phyloP scores from a whole-genome alignment of 352 stramenopile genomes.

The Pythium volutum region DNA sequence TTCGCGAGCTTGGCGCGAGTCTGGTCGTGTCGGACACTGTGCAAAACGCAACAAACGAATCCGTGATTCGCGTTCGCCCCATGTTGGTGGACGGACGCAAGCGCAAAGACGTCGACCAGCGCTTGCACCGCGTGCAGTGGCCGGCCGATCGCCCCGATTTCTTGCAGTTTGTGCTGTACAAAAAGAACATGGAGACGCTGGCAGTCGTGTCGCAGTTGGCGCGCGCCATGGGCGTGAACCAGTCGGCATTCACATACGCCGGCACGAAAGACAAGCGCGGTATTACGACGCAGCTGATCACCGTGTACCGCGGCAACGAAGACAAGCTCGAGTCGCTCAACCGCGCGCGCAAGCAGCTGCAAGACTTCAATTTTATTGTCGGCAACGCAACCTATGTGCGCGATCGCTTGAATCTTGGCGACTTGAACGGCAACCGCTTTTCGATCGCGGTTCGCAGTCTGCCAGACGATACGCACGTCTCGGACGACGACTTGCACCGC shows the following conservation, averaged over 20 bases:
- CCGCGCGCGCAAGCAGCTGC: constrained; percentile 49
- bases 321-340: constrained; percentile 84
- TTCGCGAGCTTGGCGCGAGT: constrained; percentile 67
- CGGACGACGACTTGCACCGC: constrained; percentile 55
- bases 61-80: constrained; percentile 74
- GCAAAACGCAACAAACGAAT: constrained; percentile 55
- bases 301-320: constrained; percentile 76
- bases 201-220: constrained; percentile 79
- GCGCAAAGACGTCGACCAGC: constrained; percentile 75
- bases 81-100: constrained; percentile 85
- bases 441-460: constrained; percentile 93
- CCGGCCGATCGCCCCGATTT: constrained; percentile 82
- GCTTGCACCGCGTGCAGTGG: constrained; percentile 43
- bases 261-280: constrained; percentile 98
- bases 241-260: constrained; percentile 87
- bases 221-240: constrained; percentile 66
- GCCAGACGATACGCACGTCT: constrained; percentile 45
- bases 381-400: constrained; percentile 91
- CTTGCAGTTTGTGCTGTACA: constrained; percentile 95
- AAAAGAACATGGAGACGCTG: constrained; percentile 96
- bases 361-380: constrained; percentile 90
- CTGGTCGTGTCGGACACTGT: constrained; percentile 85
- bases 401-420: constrained; percentile 90
- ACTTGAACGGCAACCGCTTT: constrained; percentile 94
- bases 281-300: constrained; percentile 95